These are phyloP conservation scores for Acorus gramineus DNA, from an alignment of 106 monocot genomes.

Conservation along the genomic window DNA sequence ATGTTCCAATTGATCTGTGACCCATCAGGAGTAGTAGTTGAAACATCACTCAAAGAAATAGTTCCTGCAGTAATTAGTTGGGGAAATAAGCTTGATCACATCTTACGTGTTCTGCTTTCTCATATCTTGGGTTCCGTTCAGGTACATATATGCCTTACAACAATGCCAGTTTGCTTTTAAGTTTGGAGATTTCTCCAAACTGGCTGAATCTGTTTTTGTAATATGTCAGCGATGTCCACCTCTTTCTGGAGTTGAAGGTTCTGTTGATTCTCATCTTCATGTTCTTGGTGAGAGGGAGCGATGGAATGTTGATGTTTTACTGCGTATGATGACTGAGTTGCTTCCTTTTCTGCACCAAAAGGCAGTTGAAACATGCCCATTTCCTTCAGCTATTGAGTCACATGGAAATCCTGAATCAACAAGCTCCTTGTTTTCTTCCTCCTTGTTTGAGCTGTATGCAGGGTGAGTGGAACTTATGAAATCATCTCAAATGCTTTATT, in stretches of 20 bases:
- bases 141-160: conserved; percentile 17
- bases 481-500: conserved; percentile 1
- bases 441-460: conserved; percentile 66
- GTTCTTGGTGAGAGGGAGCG: conserved; percentile 87
- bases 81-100: conserved; percentile 86
- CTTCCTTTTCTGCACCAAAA: conserved; percentile 68
- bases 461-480: conserved; percentile 33
- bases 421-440: conserved; percentile 44
- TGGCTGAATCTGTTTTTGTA: conserved; percentile 15
- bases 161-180: background rate
- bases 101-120: conserved; percentile 61
- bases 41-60: conserved; percentile 72
- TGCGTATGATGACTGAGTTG: conserved; percentile 75
- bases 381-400: conserved; percentile 26
- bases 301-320: conserved; percentile 88
- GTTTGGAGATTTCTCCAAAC: background rate
- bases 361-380: conserved; percentile 75
- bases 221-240: conserved; percentile 78
- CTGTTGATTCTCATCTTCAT: conserved; percentile 77
- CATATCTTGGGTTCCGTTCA: conserved; percentile 72
- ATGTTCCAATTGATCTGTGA: conserved; percentile 89
- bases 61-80: conserved; percentile 76
- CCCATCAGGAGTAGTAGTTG: conserved; percentile 87
- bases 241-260: conserved; percentile 86
- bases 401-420: conserved; percentile 21